A percentile compares a stretch with the other conserved stretches of the same genome.
Evolutionary conservation across 306 rosid genomes (phyloP).

Genomic region (Neltuma alba): DNA sequence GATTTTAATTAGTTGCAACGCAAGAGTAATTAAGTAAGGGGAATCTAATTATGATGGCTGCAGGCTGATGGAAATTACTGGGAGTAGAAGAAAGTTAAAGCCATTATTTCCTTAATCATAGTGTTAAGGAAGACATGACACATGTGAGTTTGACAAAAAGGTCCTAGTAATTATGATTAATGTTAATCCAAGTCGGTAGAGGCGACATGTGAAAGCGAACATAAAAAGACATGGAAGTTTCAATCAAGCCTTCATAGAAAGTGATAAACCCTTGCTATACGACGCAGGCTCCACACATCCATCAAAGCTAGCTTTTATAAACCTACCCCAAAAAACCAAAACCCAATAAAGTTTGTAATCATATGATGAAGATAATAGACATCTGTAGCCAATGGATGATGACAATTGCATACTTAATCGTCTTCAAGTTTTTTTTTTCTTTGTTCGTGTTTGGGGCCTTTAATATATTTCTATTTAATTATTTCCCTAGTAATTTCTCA

Average conservation of each 20-base stretch:
- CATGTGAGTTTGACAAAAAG: slow-evolving; percentile 41
- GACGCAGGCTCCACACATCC: slow-evolving; percentile 22
- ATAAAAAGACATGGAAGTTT: slow-evolving; percentile 43
- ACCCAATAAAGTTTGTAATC: slow-evolving; percentile 43
- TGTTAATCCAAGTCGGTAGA: slow-evolving; percentile 35
- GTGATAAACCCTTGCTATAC: slow-evolving; percentile 8
- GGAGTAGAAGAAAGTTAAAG: not conserved
- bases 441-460: too few relatives aligned
- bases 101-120: slow-evolving; percentile 14
- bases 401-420: not conserved
- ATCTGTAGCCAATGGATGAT: not conserved
- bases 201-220: slow-evolving; percentile 41
- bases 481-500: too few relatives aligned
- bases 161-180: slow-evolving; percentile 36
- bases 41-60: slow-evolving; percentile 43
- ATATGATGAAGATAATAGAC: slow-evolving; percentile 14
- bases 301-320: slow-evolving; percentile 38
- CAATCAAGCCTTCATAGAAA: slow-evolving; percentile 38
- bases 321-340: slow-evolving; percentile 17
- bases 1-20: slow-evolving; percentile 27
- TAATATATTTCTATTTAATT: too few relatives aligned
- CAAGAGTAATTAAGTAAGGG: slow-evolving; percentile 26
- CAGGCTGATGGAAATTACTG: slow-evolving; percentile 30
- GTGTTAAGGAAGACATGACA: slow-evolving; percentile 2
- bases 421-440: not conserved